phyloP scores from a whole-genome alignment of 768 basidiomycete species.

The Pholiota conissans region DNA sequence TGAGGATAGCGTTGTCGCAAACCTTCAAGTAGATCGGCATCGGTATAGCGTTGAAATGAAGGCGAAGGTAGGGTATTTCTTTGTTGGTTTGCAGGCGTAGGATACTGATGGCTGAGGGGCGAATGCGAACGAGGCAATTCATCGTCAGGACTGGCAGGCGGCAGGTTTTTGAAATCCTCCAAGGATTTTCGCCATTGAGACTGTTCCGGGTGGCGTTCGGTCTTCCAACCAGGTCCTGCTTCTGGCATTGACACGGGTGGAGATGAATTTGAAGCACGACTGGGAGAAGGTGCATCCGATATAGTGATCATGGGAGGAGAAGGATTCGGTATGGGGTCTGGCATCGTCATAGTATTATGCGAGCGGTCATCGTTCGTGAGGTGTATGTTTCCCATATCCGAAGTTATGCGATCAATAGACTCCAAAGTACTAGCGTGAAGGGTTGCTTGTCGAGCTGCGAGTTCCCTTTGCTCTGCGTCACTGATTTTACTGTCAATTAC shows the following conservation, averaged over 20 bases:
- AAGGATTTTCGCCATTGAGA: neutral
- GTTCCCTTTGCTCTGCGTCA: neutral
- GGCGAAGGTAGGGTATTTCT: neutral
- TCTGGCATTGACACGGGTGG: neutral
- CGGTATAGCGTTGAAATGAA: neutral
- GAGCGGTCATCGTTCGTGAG: neutral
- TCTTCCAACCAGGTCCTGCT: neutral
- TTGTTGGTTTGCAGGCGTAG: neutral
- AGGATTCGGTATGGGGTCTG: neutral
- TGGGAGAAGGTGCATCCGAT: neutral
- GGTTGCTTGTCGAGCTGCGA: constrained; percentile 5
- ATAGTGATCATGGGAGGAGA: neutral
- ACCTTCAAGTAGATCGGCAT: neutral
- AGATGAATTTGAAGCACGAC: neutral
- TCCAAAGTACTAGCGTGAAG: neutral
- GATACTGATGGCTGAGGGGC: neutral
- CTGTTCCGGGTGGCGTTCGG: neutral
- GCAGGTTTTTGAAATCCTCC: neutral
- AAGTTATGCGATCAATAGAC: neutral
- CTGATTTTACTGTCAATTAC: constrained; percentile 7
- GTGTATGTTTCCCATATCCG: constrained; percentile 1
- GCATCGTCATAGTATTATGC: neutral
- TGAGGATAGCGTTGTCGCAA: neutral
- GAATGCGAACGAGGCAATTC: neutral
- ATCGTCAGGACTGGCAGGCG: neutral